Percentiles rank a stretch among this genome's conserved stretches.
These are phyloP conservation scores for Arthrobotrys entomopaga DNA, from an alignment of 2,329 filamentous ascomycete species.

Conservation along the genomic window DNA sequence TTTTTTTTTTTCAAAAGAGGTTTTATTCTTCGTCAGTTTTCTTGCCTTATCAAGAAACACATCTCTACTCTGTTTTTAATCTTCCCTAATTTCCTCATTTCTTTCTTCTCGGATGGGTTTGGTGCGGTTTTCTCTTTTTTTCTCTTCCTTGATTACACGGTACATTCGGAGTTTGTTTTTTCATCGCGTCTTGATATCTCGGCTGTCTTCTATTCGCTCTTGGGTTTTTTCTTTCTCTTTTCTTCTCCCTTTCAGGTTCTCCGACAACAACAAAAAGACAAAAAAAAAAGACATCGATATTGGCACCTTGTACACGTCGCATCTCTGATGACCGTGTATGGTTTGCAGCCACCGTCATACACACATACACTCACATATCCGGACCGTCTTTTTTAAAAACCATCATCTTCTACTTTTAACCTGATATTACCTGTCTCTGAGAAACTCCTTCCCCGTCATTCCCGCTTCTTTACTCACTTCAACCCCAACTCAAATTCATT, in stretches of 20 bases:
- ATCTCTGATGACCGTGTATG: constrained; percentile 23
- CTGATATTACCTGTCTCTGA: neutral
- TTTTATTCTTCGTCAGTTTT: constrained; percentile 54
- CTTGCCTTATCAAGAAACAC: constrained; percentile 53
- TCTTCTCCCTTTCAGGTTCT: constrained; percentile 26
- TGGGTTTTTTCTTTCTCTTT: constrained; percentile 14
- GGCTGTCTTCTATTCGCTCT: constrained; percentile 52
- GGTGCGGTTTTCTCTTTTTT: constrained; percentile 9
- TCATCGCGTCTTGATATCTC: constrained; percentile 43
- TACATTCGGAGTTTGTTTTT: constrained; percentile 25
- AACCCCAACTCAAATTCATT: constrained; percentile 34
- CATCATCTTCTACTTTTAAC: no score
- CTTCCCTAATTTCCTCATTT: constrained; percentile 45
- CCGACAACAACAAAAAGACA: neutral
- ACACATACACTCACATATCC: constrained; percentile 15
- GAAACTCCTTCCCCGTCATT: constrained; percentile 30
- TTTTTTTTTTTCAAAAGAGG: constrained; percentile 18
- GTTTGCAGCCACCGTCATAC: constrained; percentile 36
- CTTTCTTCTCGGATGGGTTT: constrained; percentile 23
- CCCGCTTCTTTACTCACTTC: constrained; percentile 4
- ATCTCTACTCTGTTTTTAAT: constrained; percentile 49
- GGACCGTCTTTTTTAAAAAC: constrained; percentile 3
- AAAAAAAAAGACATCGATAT: neutral
- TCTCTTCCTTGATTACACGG: constrained; percentile 24
- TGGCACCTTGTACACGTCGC: constrained; percentile 12